phyloP scores from a whole-genome alignment of 208 protist species.

The Endotrypanum monterogeii region DNA sequence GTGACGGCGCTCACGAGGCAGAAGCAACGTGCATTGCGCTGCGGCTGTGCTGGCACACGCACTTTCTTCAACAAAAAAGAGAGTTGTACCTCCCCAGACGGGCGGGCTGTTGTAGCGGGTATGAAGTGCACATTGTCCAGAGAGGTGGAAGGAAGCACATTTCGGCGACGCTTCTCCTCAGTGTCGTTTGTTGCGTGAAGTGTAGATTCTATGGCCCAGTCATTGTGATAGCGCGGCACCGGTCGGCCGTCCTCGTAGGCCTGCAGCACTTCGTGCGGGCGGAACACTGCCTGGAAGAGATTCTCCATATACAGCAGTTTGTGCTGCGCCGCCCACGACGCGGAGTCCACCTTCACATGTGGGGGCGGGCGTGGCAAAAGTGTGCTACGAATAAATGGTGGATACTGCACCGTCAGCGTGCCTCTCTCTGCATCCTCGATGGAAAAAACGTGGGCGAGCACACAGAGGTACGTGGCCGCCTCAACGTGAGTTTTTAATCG shows the following conservation, averaged over 20 bases:
- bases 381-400: constrained; percentile 48
- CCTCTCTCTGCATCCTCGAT: constrained; percentile 23
- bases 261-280: constrained; percentile 29
- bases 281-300: constrained; percentile 40
- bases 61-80: constrained; percentile 57
- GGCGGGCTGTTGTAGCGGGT: constrained; percentile 9
- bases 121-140: constrained; percentile 27
- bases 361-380: constrained; percentile 31
- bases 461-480: constrained; percentile 59
- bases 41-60: constrained; percentile 36
- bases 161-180: constrained; percentile 60
- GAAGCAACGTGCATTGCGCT: constrained; percentile 49
- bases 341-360: not conserved
- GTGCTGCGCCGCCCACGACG: constrained; percentile 1
- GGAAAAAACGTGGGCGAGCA: constrained; percentile 43
- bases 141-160: constrained; percentile 47
- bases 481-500: constrained; percentile 65
- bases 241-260: constrained; percentile 32
- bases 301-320: constrained; percentile 52
- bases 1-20: constrained; percentile 72
- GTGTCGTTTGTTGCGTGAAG: constrained; percentile 52
- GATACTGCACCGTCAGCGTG: constrained; percentile 48
- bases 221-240: constrained; percentile 33
- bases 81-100: constrained; percentile 17
- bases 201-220: constrained; percentile 46